Base-by-base conservation (phyloP, 1,284 basidiomycete species). In the Leccinum angustisporum region DNA sequence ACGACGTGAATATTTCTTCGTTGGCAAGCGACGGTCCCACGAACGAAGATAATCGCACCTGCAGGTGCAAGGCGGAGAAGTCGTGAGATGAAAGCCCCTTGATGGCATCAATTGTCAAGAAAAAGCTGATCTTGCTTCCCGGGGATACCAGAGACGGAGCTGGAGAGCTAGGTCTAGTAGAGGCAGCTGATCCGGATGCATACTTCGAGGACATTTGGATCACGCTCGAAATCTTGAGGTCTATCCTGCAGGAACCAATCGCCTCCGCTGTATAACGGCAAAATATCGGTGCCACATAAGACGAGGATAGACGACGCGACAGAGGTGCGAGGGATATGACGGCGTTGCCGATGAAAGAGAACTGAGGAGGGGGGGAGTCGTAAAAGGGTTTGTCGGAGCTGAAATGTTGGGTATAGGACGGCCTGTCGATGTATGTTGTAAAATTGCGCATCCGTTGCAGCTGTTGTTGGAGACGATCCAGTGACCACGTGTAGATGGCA, bases 381-480 rank as follows among this genome's bases (percentile, higher is more conserved):
- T 93, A 95, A 79, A 98, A 99, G 1, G 94, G 91, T 74, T 95
- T 93, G 66, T 95, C 91, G 43, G 92, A 90, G 46, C 93, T 92
- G 77, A 98, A 97, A 75, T 98, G 96, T 65, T 90, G 89, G 16
- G 92, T 91, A 76, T 95, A 97, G 13, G 91, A 92, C 6, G 97
- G 96, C 60, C 91, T 88, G 75, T 95, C 92, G 68, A 96, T 92
- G 74, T 95, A 95, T n/a, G 88, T 88, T 21, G 91, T 93, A 36
- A 97, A 81, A 72, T 97, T 97, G 54, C 95, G 90, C 96, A 99
- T 99, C 66, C 93, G 90, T 65, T 90, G 87, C 7, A 98, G 80
- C 63, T 96, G 94, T 67, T 94, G 91, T 67, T 91, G 87, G 72
- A 98, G 86, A 54, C 93, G 88, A 66, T 92, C 87, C 46, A 97